Percentiles rank a stretch among this genome's conserved stretches.
Conservation (phyloP, 352 stramenopile genomes). For the Bremia lactucae region DNA sequence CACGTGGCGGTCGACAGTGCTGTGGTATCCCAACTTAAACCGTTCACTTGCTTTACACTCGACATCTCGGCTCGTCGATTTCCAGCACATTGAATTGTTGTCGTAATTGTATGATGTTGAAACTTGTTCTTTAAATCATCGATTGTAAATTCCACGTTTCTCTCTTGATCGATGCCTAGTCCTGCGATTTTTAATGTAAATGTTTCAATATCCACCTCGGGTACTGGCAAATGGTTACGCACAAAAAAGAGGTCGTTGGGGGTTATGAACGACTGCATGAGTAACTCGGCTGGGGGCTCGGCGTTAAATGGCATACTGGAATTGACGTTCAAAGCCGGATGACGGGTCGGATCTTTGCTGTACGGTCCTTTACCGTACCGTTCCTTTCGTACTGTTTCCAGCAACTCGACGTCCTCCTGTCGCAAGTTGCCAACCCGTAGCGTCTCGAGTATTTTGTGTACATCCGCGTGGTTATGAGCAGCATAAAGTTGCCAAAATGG, state of each 20-base stretch:
- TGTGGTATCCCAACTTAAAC: slow-evolving; percentile 76
- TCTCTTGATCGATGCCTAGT: slow-evolving; percentile 39
- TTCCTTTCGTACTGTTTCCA: slow-evolving; percentile 76
- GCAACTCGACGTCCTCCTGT: slow-evolving; percentile 77
- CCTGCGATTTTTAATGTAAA: slow-evolving; percentile 64
- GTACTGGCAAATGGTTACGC: slow-evolving; percentile 95
- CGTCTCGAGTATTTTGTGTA: slow-evolving; percentile 87
- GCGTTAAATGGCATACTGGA: slow-evolving; percentile 92
- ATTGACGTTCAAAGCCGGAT: slow-evolving; percentile 87
- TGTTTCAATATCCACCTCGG: slow-evolving; percentile 57
- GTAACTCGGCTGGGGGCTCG: slow-evolving; percentile 86
- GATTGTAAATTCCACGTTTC: slow-evolving; percentile 36
- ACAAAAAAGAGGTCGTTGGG: slow-evolving; percentile 96
- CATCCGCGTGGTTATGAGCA: slow-evolving; percentile 90
- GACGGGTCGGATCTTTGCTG: slow-evolving; percentile 84
- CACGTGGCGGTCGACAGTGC: slow-evolving; percentile 92
- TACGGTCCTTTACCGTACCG: slow-evolving; percentile 88
- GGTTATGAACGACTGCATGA: slow-evolving; percentile 92
- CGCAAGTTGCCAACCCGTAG: slow-evolving; percentile 86
- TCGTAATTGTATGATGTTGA: slow-evolving; percentile 84
- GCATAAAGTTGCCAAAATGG: slow-evolving; percentile 95
- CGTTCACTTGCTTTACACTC: slow-evolving; percentile 83
- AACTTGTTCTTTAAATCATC: slow-evolving; percentile 91
- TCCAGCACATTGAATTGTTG: slow-evolving; percentile 95
- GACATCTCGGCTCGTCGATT: slow-evolving; percentile 94